Evolutionary conservation across 2,329 filamentous ascomycete species (phyloP).

Genomic region (Dothideomycetes sp.): DNA sequence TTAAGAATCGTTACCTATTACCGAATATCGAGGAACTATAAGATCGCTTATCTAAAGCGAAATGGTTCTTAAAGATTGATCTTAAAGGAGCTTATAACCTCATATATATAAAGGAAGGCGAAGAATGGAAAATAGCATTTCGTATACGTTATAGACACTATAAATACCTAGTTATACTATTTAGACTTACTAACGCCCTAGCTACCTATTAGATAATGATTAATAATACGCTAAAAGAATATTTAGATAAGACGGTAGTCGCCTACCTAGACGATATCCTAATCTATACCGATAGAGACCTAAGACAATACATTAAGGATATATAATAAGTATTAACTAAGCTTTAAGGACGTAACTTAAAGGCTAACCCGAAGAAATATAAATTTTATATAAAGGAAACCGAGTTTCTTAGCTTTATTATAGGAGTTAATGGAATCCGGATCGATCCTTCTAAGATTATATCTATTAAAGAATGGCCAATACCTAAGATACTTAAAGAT

Average conservation of each 20-base stretch:
- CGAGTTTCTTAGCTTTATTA: constrained; percentile 26
- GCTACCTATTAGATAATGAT: constrained; percentile 21
- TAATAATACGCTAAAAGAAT: constrained; percentile 20
- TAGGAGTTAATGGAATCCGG: constrained; percentile 20
- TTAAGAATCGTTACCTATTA: constrained; percentile 23
- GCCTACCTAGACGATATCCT: constrained; percentile 23
- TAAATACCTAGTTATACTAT: constrained; percentile 21
- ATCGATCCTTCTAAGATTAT: constrained; percentile 23
- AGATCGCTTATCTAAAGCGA: constrained; percentile 16
- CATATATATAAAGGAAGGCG: constrained; percentile 19
- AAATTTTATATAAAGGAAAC: constrained; percentile 23
- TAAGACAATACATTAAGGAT: constrained; percentile 20
- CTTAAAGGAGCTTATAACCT: constrained; percentile 20
- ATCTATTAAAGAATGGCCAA: constrained; percentile 21
- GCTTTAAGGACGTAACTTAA: constrained; percentile 17
- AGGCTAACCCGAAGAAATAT: constrained; percentile 23
- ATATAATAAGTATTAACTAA: constrained; percentile 20
- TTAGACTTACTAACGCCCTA: constrained; percentile 20
- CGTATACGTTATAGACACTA: constrained; percentile 18
- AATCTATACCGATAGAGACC: constrained; percentile 21
- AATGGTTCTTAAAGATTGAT: constrained; percentile 21
- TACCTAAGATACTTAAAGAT: constrained; percentile 17
- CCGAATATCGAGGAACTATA: constrained; percentile 19
- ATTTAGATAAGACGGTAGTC: constrained; percentile 19
- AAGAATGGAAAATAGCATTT: constrained; percentile 22